Evolutionary conservation across 31 red algal species (phyloP).

Genomic region (Porphyra umbilicalis): DNA sequence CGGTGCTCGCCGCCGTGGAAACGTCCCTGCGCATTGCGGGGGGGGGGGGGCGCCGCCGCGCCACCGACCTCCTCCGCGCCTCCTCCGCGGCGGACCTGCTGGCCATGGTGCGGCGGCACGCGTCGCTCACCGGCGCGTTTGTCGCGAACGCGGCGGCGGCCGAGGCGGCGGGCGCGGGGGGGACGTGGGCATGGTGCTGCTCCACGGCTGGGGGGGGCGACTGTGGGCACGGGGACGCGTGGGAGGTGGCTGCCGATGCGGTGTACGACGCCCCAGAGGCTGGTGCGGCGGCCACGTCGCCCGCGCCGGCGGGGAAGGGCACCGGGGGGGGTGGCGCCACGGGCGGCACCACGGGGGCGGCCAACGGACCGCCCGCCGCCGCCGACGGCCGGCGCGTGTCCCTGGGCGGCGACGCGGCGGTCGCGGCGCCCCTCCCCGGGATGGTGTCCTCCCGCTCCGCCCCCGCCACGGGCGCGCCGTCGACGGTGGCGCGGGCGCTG

Average conservation of each 20-base stretch:
- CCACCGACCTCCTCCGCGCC: constrained; percentile 48
- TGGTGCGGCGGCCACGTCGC: neutral
- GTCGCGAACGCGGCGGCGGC: neutral
- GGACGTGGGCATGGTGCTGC: neutral
- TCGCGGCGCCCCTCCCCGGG: neutral
- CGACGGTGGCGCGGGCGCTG: neutral
- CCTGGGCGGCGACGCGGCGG: neutral
- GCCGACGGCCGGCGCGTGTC: neutral
- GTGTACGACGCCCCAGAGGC: neutral
- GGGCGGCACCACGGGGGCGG: neutral
- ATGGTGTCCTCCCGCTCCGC: neutral
- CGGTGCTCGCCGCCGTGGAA: constrained; percentile 35
- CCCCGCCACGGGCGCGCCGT: neutral
- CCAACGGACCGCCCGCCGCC: neutral
- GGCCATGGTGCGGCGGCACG: constrained; percentile 35
- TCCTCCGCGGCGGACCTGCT: constrained; percentile 54
- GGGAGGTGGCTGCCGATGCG: neutral
- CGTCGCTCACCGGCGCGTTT: constrained; percentile 3
- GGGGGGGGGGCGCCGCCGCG: constrained; percentile 45
- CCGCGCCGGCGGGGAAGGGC: neutral
- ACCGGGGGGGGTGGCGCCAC: neutral
- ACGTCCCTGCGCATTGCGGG: constrained; percentile 64
- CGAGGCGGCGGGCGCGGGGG: neutral
- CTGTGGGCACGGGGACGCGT: constrained; percentile 30
- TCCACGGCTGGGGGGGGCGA: constrained; percentile 22